phyloP scores from a whole-genome alignment of 75 land plant species.

The Cupressus sempervirens region DNA sequence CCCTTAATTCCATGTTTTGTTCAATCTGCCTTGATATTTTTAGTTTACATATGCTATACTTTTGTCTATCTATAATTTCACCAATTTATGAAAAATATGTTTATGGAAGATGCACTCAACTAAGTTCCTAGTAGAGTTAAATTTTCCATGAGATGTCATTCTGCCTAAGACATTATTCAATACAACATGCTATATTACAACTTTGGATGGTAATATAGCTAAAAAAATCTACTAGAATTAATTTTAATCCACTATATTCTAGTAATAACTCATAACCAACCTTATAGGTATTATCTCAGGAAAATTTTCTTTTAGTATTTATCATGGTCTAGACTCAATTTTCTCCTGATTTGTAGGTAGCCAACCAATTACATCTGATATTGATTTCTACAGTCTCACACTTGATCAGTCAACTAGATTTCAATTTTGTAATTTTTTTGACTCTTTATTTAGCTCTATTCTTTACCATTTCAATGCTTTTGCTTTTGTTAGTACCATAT shows the following conservation, averaged over 20 bases:
- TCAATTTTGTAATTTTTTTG: background rate
- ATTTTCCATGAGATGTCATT: background rate
- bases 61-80: background rate
- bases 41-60: background rate
- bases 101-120: background rate
- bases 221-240: too few relatives aligned
- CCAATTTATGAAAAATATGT: background rate
- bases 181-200: background rate
- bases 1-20: background rate
- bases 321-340: too few relatives aligned
- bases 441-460: background rate
- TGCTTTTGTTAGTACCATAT: background rate
- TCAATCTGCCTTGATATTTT: background rate
- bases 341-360: too few relatives aligned
- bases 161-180: background rate
- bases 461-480: background rate
- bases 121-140: background rate
- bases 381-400: background rate
- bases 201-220: background rate
- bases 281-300: too few relatives aligned
- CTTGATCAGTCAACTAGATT: background rate
- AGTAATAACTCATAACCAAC: too few relatives aligned
- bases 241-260: too few relatives aligned
- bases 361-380: background rate
- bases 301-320: too few relatives aligned